phyloP scores from a whole-genome alignment of 345 rosid genomes.

The Combretum micranthum region DNA sequence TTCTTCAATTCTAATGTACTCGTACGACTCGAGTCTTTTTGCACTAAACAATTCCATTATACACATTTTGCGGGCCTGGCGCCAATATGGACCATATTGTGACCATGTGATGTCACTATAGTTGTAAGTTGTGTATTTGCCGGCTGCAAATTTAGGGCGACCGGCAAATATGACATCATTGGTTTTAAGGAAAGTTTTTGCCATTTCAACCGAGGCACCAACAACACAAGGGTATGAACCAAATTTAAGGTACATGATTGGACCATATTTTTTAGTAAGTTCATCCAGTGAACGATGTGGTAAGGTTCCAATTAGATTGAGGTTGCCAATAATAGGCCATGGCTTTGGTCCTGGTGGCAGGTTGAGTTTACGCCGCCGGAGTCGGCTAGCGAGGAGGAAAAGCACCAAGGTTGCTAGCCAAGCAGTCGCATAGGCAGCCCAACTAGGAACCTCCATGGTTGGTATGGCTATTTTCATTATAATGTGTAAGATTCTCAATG shows the following conservation, averaged over 20 bases:
- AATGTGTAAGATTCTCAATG: not conserved
- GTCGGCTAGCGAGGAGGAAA: conserved; percentile 24
- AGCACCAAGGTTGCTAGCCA: conserved; percentile 30
- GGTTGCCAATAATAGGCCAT: conserved; percentile 70
- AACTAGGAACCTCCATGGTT: conserved; percentile 14
- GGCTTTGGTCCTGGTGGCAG: conserved; percentile 56
- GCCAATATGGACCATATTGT: conserved; percentile 60
- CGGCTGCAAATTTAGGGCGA: conserved; percentile 49
- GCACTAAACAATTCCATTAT: conserved; percentile 51
- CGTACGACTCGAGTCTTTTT: conserved; percentile 49
- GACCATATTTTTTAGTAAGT: conserved; percentile 50
- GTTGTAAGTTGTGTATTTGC: conserved; percentile 60
- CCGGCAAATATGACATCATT: conserved; percentile 35
- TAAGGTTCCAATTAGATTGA: conserved; percentile 48
- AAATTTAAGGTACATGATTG: conserved; percentile 49
- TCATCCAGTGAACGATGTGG: conserved; percentile 57
- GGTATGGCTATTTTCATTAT: too few relatives aligned
- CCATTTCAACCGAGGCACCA: conserved; percentile 51
- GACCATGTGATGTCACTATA: conserved; percentile 60
- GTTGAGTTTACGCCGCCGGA: conserved; percentile 33
- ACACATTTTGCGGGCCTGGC: conserved; percentile 61
- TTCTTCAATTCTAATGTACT: conserved; percentile 53
- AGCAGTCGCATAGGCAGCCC: conserved; percentile 13
- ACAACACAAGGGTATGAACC: conserved; percentile 47
- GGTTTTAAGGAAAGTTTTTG: conserved; percentile 43